Evolutionary conservation across 306 rosid species (phyloP).

Genomic region (Dryas octopetala): DNA sequence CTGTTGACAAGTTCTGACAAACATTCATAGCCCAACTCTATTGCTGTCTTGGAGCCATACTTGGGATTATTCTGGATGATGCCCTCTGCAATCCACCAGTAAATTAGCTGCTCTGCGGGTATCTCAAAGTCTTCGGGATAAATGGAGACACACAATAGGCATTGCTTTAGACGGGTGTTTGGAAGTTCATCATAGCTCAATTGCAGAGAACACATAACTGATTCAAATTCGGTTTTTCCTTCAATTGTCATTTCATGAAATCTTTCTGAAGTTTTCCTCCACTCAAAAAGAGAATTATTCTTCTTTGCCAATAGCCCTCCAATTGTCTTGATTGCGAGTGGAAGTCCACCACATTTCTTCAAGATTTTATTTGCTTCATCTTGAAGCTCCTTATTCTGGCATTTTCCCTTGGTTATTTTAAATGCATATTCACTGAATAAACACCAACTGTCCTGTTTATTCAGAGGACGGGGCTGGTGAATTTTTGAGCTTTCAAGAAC

Average conservation of each 20-base stretch:
- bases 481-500: too few species aligned
- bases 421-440: slow-evolving; percentile 1
- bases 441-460: background rate
- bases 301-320: slow-evolving; percentile 1
- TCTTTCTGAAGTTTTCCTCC: background rate
- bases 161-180: background rate
- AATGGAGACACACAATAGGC: slow-evolving; percentile 12
- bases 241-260: slow-evolving; percentile 1
- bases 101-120: background rate
- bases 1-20: background rate
- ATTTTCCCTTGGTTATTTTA: background rate
- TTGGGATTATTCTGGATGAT: background rate
- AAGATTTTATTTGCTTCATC: background rate
- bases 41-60: background rate
- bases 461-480: background rate
- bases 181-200: slow-evolving; percentile 17
- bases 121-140: slow-evolving; percentile 19
- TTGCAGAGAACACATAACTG: background rate
- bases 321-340: slow-evolving; percentile 11
- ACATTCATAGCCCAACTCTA: slow-evolving; percentile 1
- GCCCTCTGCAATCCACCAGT: slow-evolving; percentile 20
- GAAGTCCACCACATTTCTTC: slow-evolving; percentile 9
- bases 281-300: background rate
- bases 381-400: background rate
- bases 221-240: background rate